A percentile compares a stretch with the other conserved stretches of the same genome.
Conservation (phyloP, 768 basidiomycete genomes). For the Galerina marginata region DNA sequence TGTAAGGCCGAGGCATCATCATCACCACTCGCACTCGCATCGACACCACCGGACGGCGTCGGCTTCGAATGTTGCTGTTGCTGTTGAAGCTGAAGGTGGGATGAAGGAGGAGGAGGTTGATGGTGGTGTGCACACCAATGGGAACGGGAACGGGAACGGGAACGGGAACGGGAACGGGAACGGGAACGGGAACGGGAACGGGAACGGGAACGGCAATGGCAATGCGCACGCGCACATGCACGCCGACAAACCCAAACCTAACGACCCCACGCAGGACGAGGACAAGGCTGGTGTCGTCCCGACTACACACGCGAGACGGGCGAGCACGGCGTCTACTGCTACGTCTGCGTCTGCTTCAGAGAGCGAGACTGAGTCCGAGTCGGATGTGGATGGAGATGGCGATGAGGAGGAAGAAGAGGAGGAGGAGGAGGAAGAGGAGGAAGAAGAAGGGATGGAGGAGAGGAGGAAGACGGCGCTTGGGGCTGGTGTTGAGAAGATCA, state of each 20-base stretch:
- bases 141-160: neutral
- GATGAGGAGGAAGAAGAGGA: conserved; percentile 18
- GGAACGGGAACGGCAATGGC: neutral
- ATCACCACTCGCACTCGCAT: conserved; percentile 19
- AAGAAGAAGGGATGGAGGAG: conserved; percentile 24
- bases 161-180: neutral
- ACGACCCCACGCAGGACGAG: neutral
- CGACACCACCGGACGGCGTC: conserved; percentile 2
- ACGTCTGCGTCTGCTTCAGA: conserved; percentile 13
- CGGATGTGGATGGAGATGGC: conserved; percentile 17
- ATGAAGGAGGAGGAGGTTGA: neutral
- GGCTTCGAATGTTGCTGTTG: neutral
- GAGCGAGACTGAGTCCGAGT: conserved; percentile 20
- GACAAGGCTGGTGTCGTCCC: neutral
- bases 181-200: neutral
- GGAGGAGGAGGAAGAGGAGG: conserved; percentile 17
- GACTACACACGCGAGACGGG: neutral
- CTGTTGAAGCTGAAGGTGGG: neutral
- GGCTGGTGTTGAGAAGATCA: conserved; percentile 59
- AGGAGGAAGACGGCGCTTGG: conserved; percentile 40
- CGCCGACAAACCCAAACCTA: neutral
- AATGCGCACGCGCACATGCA: neutral
- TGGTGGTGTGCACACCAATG: neutral
- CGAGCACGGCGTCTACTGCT: conserved; percentile 1
- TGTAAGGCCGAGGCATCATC: conserved; percentile 18